These are phyloP conservation scores for Trichophyton equinum DNA, from an alignment of 2,329 filamentous ascomycete species.

Conservation along the genomic window DNA sequence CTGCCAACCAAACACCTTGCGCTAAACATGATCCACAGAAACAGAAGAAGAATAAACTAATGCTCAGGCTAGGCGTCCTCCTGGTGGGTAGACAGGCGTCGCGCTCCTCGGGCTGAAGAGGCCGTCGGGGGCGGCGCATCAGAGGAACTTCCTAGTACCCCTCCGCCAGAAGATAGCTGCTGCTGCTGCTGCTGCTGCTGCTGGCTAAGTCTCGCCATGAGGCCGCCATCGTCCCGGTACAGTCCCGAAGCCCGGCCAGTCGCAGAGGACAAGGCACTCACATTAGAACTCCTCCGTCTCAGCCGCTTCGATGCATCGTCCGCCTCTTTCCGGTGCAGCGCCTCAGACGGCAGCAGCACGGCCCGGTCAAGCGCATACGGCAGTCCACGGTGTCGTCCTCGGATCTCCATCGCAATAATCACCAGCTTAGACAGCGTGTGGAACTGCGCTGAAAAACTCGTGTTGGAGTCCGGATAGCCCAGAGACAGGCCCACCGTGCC, in stretches of 20 bases:
- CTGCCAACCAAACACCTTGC: not conserved
- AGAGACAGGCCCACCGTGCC: conserved; percentile 88
- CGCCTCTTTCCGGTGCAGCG: conserved; percentile 48
- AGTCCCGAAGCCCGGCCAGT: not conserved
- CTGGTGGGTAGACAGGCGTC: not conserved
- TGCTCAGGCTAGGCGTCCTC: not conserved
- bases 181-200: too few species aligned
- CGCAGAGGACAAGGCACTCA: conserved; percentile 16
- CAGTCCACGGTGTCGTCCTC: conserved; percentile 52
- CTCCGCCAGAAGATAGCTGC: too few species aligned
- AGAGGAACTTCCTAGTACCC: not conserved
- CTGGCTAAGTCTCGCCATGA: not conserved
- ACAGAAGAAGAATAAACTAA: too few species aligned
- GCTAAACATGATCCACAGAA: not conserved
- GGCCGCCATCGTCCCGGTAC: not conserved
- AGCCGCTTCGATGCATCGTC: conserved; percentile 38
- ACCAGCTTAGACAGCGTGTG: conserved; percentile 54
- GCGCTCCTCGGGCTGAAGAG: not conserved
- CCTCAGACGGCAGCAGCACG: conserved; percentile 54
- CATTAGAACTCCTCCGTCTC: conserved; percentile 26
- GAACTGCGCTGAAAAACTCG: conserved; percentile 76
- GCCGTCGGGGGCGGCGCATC: not conserved
- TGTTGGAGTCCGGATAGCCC: conserved; percentile 62
- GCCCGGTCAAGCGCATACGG: conserved; percentile 58
- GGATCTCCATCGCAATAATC: conserved; percentile 55